Evolutionary conservation across 1,139 yeast genomes (phyloP), one percentile per base, ranked within the genome.

Genomic region (Suhomyces choctaworum): DNA sequence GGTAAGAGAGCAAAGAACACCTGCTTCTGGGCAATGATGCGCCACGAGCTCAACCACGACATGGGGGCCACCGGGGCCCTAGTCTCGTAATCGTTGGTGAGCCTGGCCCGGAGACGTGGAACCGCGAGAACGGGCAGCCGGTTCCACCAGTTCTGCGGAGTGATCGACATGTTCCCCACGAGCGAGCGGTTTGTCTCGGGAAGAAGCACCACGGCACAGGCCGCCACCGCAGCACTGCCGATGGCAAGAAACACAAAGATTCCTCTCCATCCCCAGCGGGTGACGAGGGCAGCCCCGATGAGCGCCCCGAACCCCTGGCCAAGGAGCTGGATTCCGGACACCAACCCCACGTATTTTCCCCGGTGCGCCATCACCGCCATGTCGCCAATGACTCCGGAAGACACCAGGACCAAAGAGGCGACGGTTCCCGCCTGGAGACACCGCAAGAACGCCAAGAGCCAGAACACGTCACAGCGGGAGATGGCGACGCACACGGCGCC

Each of bases 221-320:
- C 6, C 1, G 71, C 50, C 7, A 72, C 58, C 1, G 59, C 39
- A 1, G 80, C 79, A 12, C 81, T 71, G 4, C 80, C 74, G 15
- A 83, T 78, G 4, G 83, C 79, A 34, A 84, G 58, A 43, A 85
- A 82, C 78, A 87, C 81, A 51, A 86, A 87, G 15, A 85, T 78
- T 0, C 87, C 80, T 40, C 88, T 68, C 94, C 95, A 86, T 9
- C 76, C 72, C 66, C 82, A 76, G 12, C 70, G 57, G 2, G 75
- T 60, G 2, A 80, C 74, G 23, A 86, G 56, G 0, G 73, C 76
- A 6, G 90, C 84, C 14, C 95, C 95, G 16, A 86, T 60, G 9
- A 86, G 60, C 0, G 94, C 88, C 5, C 95, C 90, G 41, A 84
- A 66, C 0, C 87, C 88, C 49, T 80, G 83, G 1, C 94, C 95